Percentiles rank a stretch among this genome's conserved stretches.
Conservation (phyloP, 2,329 filamentous ascomycete genomes). For the Diaporthe destruens region DNA sequence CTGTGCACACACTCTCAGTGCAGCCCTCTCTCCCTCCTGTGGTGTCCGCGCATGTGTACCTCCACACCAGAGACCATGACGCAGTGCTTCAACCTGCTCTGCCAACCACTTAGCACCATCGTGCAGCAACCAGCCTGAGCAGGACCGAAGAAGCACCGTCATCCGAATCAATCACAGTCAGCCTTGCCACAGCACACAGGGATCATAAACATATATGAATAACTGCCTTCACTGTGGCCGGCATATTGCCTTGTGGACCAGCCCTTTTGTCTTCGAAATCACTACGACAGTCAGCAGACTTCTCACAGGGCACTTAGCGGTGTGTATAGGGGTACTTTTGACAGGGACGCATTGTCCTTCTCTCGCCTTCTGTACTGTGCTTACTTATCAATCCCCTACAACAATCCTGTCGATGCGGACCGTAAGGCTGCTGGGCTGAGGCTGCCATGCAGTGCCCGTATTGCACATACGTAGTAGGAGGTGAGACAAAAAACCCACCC, state of each 20-base stretch:
- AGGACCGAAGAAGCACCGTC: conserved; percentile 38
- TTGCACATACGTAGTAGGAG: conserved; percentile 15
- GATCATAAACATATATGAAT: neutral
- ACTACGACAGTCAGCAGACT: too few relatives aligned
- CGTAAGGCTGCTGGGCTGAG: conserved; percentile 35
- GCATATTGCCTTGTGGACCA: neutral
- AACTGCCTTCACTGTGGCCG: neutral
- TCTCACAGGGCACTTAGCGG: neutral
- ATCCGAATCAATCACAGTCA: conserved; percentile 6
- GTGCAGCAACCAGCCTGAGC: conserved; percentile 22
- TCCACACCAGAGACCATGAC: conserved; percentile 28
- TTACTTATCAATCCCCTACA: too few relatives aligned
- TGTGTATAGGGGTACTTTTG: neutral
- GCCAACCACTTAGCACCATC: conserved; percentile 32
- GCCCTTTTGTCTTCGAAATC: too few relatives aligned
- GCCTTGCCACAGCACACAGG: neutral
- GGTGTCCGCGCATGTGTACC: neutral
- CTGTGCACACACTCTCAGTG: neutral
- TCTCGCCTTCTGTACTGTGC: neutral
- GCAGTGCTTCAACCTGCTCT: conserved; percentile 18
- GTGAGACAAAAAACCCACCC: conserved; percentile 35
- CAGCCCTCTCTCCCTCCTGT: conserved; percentile 20
- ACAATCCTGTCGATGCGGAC: neutral
- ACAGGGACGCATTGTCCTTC: neutral
- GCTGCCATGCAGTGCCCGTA: conserved; percentile 2